Conservation (phyloP, 2,329 filamentous ascomycete species). For the Trichoderma semiorbis region DNA sequence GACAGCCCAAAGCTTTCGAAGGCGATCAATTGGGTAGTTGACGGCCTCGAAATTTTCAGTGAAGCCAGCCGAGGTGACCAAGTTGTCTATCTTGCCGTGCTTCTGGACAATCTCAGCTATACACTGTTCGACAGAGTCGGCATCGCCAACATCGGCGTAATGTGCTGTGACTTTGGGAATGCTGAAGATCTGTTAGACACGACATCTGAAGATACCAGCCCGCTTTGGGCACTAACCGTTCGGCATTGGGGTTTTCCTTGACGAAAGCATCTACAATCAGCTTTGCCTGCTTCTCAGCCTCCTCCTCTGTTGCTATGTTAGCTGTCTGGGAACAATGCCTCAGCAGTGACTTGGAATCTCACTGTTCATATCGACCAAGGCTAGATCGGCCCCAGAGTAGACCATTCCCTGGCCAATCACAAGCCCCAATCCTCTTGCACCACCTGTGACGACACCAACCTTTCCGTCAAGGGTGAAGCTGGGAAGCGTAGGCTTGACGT, state of each 20-base stretch:
- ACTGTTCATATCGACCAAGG: constrained; percentile 94
- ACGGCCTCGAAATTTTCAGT: constrained; percentile 94
- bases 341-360: background rate
- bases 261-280: constrained; percentile 72
- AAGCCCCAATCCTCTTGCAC: constrained; percentile 81
- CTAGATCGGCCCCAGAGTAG: constrained; percentile 81
- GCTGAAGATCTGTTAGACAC: constrained; percentile 35
- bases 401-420: constrained; percentile 93
- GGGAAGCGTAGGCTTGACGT: constrained; percentile 80
- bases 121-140: constrained; percentile 71
- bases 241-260: constrained; percentile 72
- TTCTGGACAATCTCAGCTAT: constrained; percentile 55
- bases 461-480: constrained; percentile 83
- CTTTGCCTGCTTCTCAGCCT: constrained; percentile 73
- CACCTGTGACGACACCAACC: constrained; percentile 83
- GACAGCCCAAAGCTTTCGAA: constrained; percentile 91
- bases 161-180: constrained; percentile 84
- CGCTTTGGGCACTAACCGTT: constrained; percentile 48
- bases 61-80: constrained; percentile 95
- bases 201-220: background rate
- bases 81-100: constrained; percentile 82
- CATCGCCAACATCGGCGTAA: constrained; percentile 80
- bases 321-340: background rate
- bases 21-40: constrained; percentile 83
- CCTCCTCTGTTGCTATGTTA: constrained; percentile 60